Percentiles rank a stretch among this genome's conserved stretches.
phyloP scores from a whole-genome alignment of 441 rosid species.

The Flueggea neowawraea region DNA sequence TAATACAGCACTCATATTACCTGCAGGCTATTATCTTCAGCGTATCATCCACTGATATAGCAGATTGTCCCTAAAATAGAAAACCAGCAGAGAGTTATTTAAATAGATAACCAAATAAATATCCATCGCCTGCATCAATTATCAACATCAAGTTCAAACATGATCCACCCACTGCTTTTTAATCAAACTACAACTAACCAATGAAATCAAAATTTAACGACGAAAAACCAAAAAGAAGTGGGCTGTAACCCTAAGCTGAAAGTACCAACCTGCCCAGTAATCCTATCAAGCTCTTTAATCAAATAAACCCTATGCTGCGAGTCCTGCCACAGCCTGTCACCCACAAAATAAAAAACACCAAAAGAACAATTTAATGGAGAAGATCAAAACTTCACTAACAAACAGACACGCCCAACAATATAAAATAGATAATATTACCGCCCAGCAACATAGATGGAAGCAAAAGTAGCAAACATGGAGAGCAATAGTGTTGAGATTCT shows the following conservation, averaged over 20 bases:
- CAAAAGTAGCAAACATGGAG: slow-evolving; percentile 75
- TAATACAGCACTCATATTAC: slow-evolving; percentile 24
- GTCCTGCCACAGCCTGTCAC: slow-evolving; percentile 82
- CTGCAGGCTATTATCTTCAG: slow-evolving; percentile 93
- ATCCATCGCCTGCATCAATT: neutral
- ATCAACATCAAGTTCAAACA: neutral
- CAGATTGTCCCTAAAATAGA: slow-evolving; percentile 67
- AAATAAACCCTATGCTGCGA: slow-evolving; percentile 80
- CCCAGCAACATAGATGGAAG: slow-evolving; percentile 88
- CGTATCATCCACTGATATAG: slow-evolving; percentile 90
- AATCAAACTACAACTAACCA: neutral
- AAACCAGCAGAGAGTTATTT: neutral
- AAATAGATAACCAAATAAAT: neutral
- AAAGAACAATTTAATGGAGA: neutral
- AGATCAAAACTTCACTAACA: neutral
- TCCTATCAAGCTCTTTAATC: slow-evolving; percentile 82
- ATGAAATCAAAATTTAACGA: neutral
- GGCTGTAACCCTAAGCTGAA: neutral
- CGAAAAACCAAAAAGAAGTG: neutral
- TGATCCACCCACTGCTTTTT: neutral
- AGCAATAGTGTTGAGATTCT: slow-evolving; percentile 57
- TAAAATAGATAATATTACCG: slow-evolving; percentile 39
- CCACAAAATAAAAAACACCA: slow-evolving; percentile 4
- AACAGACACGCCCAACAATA: neutral
- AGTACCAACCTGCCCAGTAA: slow-evolving; percentile 66